A percentile compares a stretch with the other conserved stretches of the same genome.
These are phyloP conservation scores for Penicillium coprophilum DNA, from an alignment of 495 filamentous ascomycete species.

Conservation along the genomic window DNA sequence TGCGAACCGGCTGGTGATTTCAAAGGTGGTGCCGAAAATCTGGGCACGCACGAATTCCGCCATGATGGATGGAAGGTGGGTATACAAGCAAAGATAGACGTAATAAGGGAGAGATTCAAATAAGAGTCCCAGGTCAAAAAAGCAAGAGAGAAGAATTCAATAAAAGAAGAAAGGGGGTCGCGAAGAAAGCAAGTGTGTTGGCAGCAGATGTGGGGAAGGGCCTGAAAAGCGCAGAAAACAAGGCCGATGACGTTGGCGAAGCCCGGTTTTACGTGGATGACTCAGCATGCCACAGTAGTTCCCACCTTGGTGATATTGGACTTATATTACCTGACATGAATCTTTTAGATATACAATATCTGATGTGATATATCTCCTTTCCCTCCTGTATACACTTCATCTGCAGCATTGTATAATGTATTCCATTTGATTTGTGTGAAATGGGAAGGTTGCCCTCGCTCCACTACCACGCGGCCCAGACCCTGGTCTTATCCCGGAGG, in stretches of 20 bases:
- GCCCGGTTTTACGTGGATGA: slow-evolving; percentile 24
- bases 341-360: too few relatives aligned
- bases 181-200: slow-evolving; percentile 23
- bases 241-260: slow-evolving; percentile 43
- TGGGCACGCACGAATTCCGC: slow-evolving; percentile 98
- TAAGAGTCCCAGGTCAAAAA: slow-evolving; percentile 6
- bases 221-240: slow-evolving; percentile 35
- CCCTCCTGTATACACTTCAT: too few relatives aligned
- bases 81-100: neutral
- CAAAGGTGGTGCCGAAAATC: slow-evolving; percentile 99
- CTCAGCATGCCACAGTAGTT: too few relatives aligned
- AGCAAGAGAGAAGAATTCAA: neutral
- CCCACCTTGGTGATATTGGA: too few relatives aligned
- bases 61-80: slow-evolving; percentile 53
- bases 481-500: slow-evolving; percentile 27
- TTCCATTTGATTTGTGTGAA: neutral
- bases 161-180: slow-evolving; percentile 19
- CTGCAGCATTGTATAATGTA: too few relatives aligned
- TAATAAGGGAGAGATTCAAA: slow-evolving; percentile 5
- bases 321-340: too few relatives aligned
- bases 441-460: slow-evolving; percentile 5
- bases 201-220: slow-evolving; percentile 39
- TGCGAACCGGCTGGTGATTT: slow-evolving; percentile 94
- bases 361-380: too few relatives aligned
- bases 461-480: slow-evolving; percentile 26